These are phyloP conservation scores for Penicillium sp. DNA, from an alignment of 2,329 filamentous ascomycete species.

Conservation along the genomic window DNA sequence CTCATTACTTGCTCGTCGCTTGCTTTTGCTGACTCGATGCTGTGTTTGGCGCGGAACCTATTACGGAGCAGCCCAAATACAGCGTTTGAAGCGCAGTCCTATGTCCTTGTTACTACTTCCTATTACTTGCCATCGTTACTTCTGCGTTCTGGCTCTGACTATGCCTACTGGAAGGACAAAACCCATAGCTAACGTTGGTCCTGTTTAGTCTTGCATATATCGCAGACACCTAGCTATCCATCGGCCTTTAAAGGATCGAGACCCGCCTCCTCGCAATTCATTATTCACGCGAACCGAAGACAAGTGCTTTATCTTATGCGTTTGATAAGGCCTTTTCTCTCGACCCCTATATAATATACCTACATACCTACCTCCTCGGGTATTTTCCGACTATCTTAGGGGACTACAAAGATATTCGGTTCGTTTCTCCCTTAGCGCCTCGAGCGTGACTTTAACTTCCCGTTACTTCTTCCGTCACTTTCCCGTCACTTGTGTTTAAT, in stretches of 20 bases:
- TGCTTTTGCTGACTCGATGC: too few relatives aligned
- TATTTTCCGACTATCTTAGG: slow-evolving; percentile 17
- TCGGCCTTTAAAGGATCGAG: slow-evolving; percentile 17
- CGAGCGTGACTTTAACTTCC: neutral
- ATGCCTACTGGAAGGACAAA: too few relatives aligned
- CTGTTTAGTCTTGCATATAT: slow-evolving; percentile 25
- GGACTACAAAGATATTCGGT: slow-evolving; percentile 14
- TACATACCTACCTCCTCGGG: too few relatives aligned
- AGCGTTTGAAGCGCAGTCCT: too few relatives aligned
- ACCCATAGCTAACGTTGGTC: slow-evolving; percentile 5
- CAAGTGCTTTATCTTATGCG: slow-evolving; percentile 26
- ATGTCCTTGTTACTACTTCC: too few relatives aligned
- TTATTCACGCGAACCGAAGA: slow-evolving; percentile 26
- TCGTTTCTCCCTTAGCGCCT: neutral
- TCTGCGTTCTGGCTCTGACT: too few relatives aligned
- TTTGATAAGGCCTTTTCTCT: too few relatives aligned
- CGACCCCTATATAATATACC: slow-evolving; percentile 17
- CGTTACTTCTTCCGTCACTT: neutral
- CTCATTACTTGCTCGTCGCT: too few relatives aligned
- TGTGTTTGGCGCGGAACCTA: too few relatives aligned
- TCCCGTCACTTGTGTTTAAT: neutral
- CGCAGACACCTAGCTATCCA: slow-evolving; percentile 16
- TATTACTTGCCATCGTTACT: too few relatives aligned
- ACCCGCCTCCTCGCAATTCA: slow-evolving; percentile 10
- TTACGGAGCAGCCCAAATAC: too few relatives aligned